Evolutionary conservation across 306 rosid species (phyloP), one percentile per base, ranked within the genome.

Genomic region (Astragalus glycyphyllos): DNA sequence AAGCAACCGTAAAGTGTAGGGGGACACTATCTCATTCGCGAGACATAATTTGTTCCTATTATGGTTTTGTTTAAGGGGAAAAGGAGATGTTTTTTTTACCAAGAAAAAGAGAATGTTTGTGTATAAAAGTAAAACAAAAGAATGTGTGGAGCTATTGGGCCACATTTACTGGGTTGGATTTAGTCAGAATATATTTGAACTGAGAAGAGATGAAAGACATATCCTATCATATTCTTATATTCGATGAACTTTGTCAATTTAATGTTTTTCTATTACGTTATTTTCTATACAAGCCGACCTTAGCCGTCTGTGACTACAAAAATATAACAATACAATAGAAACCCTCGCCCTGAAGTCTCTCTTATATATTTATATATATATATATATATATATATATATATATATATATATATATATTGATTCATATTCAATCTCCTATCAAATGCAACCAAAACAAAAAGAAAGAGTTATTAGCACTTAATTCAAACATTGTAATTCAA

Each of bases 271-370:
- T 1, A 46, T 65, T 47, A 8, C 71, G 71, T 65, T 65, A 47
- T 65, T 65, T 65, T 14, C 72, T 50, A 67, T 6, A 34, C 12
- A 20, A 38, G 63, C 70, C 54, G 77, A 48, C 77, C 53, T 17
- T 37, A 40, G 71, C 56, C 55, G 71, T 51, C 56, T 4, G 5
- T 45, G 58, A 20, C 60, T 4, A 7, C 69, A 61, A 31, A 15
- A 14, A 11, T 9, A 11, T 60, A 40, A 57, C 71, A 38, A 2
- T 6, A n/a, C n/a, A n/a, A n/a, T n/a, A n/a, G 17, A 51, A n/a
- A 73, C 32, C 49, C 41, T 63, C 50, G 9, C 4, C 16, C 35
- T n/a, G 13, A 60, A 4, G 23, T 16, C 35, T 61, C 49, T 16
- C n/a, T n/a, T n/a, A n/a, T n/a, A n/a, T n/a, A n/a, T 38, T 15